phyloP scores from a whole-genome alignment of 2,329 filamentous ascomycete genomes.

The Dryadomyces quercivorus region DNA sequence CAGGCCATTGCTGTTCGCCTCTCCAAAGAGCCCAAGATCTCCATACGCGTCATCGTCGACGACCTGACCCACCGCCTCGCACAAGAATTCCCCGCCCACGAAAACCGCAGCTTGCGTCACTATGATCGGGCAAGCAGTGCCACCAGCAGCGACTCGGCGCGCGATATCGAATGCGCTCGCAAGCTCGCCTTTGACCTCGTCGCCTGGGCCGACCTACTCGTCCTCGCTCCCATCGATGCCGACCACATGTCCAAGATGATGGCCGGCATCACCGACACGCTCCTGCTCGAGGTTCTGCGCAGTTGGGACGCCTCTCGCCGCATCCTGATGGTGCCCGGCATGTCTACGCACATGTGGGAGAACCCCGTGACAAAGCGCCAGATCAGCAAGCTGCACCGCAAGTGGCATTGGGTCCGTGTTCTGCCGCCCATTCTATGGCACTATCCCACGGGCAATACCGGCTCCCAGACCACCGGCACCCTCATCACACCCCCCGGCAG shows the following conservation, averaged over 20 bases:
- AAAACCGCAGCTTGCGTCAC: constrained; percentile 34
- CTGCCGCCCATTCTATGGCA: constrained; percentile 75
- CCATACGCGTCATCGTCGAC: constrained; percentile 50
- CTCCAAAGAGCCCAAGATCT: constrained; percentile 50
- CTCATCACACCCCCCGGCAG: constrained; percentile 21
- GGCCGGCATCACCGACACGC: constrained; percentile 66
- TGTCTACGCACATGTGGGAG: constrained; percentile 83
- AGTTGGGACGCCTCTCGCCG: constrained; percentile 83
- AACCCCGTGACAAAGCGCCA: constrained; percentile 83
- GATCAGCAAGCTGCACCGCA: constrained; percentile 66
- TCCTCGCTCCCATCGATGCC: constrained; percentile 75
- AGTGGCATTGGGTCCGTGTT: constrained; percentile 79
- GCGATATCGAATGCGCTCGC: constrained; percentile 38
- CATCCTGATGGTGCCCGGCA: constrained; percentile 73
- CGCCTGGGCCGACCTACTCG: constrained; percentile 77
- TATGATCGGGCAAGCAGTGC: constrained; percentile 12
- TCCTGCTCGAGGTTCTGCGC: constrained; percentile 68
- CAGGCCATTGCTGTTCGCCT: constrained; percentile 54
- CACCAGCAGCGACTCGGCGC: not conserved
- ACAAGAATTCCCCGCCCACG: constrained; percentile 49
- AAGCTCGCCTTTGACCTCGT: constrained; percentile 55
- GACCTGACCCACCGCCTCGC: constrained; percentile 51
- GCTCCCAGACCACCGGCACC: constrained; percentile 20
- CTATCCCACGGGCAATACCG: constrained; percentile 29
- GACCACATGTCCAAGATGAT: constrained; percentile 82